Conservation (phyloP, 2,329 filamentous ascomycete species). For the Cladosporium sp. region DNA sequence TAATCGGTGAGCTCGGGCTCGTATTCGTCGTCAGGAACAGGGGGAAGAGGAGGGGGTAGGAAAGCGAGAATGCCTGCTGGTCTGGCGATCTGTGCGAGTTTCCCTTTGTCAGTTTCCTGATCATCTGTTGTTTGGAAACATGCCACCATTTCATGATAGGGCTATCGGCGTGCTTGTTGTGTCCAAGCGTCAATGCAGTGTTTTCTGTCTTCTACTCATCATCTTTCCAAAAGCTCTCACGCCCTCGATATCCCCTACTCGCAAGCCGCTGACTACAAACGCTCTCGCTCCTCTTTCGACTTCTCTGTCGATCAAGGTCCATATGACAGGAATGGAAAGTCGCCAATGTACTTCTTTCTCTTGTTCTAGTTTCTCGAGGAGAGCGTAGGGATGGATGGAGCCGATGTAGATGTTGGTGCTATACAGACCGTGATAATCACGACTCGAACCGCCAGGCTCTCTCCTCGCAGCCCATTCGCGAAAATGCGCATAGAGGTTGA, state of each 20-base stretch:
- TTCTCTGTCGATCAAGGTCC: not conserved
- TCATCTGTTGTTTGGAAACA: too few relatives aligned
- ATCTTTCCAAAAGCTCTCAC: not conserved
- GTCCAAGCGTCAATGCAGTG: too few relatives aligned
- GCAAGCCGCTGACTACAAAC: not conserved
- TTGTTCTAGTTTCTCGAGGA: not conserved
- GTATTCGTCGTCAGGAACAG: not conserved
- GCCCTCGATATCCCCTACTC: not conserved
- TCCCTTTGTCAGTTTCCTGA: not conserved
- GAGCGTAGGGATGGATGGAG: not conserved
- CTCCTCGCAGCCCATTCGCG: not conserved
- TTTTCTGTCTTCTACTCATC: too few relatives aligned
- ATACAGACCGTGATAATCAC: not conserved
- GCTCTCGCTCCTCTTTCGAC: not conserved
- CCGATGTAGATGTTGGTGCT: not conserved
- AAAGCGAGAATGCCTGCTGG: not conserved
- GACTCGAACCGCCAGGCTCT: too few relatives aligned
- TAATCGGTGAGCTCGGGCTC: too few relatives aligned
- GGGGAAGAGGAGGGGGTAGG: not conserved
- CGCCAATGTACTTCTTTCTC: constrained; percentile 4
- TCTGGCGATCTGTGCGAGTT: not conserved
- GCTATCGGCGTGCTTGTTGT: too few relatives aligned
- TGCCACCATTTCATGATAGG: not conserved
- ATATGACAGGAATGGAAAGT: not conserved
- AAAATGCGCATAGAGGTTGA: constrained; percentile 4